Conservation (phyloP, 805 yeast species). For the Monosporozyma siamensis region DNA sequence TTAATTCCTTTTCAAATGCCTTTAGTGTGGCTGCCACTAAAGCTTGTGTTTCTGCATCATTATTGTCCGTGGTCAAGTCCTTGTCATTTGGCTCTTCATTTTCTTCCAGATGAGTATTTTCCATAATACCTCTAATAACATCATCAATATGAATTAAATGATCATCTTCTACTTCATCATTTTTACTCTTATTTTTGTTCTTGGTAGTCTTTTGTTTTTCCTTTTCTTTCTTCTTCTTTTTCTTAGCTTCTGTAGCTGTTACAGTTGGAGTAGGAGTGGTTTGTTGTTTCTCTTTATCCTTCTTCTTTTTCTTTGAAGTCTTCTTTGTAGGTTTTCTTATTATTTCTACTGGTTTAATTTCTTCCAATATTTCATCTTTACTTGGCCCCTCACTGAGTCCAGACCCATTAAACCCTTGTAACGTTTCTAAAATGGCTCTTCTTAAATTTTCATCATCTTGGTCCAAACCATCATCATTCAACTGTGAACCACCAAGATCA, state of each 20-base stretch:
- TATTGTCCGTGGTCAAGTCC: conserved; percentile 2
- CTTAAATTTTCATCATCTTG: conserved; percentile 29
- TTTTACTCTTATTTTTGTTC: conserved; percentile 1
- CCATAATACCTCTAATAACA: conserved; percentile 26
- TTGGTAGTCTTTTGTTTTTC: conserved; percentile 5
- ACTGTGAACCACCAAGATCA: conserved; percentile 1
- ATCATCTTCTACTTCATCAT: conserved; percentile 10
- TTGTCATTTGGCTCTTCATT: conserved; percentile 11
- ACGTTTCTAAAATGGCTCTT: conserved; percentile 26
- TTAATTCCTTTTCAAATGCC: conserved; percentile 27
- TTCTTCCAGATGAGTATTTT: background rate
- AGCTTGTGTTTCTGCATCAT: conserved; percentile 28
- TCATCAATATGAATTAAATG: conserved; percentile 24
- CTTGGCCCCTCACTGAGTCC: conserved; percentile 12
- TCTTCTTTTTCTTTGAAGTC: conserved; percentile 16
- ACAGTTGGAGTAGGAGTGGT: conserved; percentile 5
- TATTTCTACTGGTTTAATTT: background rate
- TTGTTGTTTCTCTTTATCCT: conserved; percentile 11
- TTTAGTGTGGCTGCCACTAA: conserved; percentile 28
- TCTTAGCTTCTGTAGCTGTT: conserved; percentile 7
- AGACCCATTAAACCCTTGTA: conserved; percentile 16
- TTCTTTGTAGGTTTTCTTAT: conserved; percentile 8
- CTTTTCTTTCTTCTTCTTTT: conserved; percentile 7
- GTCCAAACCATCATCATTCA: conserved; percentile 14
- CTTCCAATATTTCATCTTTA: conserved; percentile 3